Evolutionary conservation across 139 green algal species (phyloP), one percentile per base, ranked within the genome.

Genomic region (Pseudopediastrum boryanum): DNA sequence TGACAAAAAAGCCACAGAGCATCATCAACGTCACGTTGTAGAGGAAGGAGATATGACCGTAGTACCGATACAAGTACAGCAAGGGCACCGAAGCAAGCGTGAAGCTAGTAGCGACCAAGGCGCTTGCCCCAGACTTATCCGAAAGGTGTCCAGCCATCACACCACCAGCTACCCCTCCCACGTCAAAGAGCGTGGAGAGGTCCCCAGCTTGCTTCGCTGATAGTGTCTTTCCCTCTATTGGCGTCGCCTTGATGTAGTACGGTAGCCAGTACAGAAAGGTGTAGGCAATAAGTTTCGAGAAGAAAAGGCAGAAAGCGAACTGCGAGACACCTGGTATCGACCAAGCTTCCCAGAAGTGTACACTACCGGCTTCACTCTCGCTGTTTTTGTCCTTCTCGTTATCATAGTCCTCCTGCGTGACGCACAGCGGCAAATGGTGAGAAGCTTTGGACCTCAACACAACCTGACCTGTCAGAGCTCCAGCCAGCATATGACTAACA

Each of bases 191-290:
- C 4, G 95, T 92, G 19, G 88, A 96, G 42, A 98, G 78, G 74
- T 96, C 87, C 16, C 93, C 95, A 0, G 95, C 92, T 59, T 87
- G 79, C 80, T 91, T 88, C 7, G 89, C 84, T 27, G 83, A 87
- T 9, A 97, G 87, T 29, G 86, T 71, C 19, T 82, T 77, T 0
- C 88, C 90, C 39, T 93, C 85, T 27, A 96, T 93, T 25, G 86
- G 83, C 35, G 90, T 96, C 16, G 85, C 83, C 58, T 90, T 90
- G 82, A 99, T 95, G 91, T 98, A 99, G 84, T 94, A 99, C 5
- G 95, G 95, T 41, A 99, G 89, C 95, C 95, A 99, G 88, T 98
- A 98, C 9, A 99, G 88, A 84, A 99, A 98, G 25, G 94, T 98
- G 90, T 99, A 99, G 35, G 95, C 95, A 41, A 98, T 95, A 21